phyloP scores from a whole-genome alignment of 2,329 filamentous ascomycete species.

The Aspergillus tubingensis region DNA sequence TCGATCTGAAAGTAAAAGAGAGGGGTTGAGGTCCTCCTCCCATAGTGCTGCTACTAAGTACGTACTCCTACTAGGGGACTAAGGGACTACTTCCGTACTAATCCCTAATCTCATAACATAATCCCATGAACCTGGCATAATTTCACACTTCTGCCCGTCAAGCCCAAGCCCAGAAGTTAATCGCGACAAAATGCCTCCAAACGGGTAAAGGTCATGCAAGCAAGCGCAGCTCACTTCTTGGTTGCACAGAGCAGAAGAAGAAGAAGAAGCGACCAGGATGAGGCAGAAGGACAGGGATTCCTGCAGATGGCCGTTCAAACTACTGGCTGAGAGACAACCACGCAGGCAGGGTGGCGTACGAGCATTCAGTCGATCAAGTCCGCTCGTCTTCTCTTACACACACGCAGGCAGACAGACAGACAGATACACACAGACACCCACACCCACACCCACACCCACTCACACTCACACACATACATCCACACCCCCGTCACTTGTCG shows the following conservation, averaged over 20 bases:
- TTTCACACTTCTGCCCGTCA: neutral
- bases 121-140: neutral
- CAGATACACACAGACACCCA: no score
- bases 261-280: slow-evolving; percentile 21
- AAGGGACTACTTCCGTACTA: no score
- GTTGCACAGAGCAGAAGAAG: slow-evolving; percentile 24
- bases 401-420: no score
- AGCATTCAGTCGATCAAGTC: slow-evolving; percentile 20
- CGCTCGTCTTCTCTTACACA: neutral
- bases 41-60: no score
- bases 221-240: slow-evolving; percentile 22
- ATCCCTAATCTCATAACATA: neutral
- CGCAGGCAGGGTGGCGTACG: slow-evolving; percentile 25
- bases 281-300: slow-evolving; percentile 23
- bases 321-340: slow-evolving; percentile 26
- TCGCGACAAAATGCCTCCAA: neutral
- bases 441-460: no score
- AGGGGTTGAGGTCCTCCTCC: neutral
- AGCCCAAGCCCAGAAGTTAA: neutral
- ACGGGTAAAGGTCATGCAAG: slow-evolving; percentile 18
- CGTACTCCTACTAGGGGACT: no score
- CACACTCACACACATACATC: neutral
- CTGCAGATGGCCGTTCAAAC: slow-evolving; percentile 22
- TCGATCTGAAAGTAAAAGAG: neutral
- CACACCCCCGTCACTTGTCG: neutral